Evolutionary conservation across 305 asterid species (phyloP), one percentile per base, ranked within the genome.

Genomic region (Rubia balearica): DNA sequence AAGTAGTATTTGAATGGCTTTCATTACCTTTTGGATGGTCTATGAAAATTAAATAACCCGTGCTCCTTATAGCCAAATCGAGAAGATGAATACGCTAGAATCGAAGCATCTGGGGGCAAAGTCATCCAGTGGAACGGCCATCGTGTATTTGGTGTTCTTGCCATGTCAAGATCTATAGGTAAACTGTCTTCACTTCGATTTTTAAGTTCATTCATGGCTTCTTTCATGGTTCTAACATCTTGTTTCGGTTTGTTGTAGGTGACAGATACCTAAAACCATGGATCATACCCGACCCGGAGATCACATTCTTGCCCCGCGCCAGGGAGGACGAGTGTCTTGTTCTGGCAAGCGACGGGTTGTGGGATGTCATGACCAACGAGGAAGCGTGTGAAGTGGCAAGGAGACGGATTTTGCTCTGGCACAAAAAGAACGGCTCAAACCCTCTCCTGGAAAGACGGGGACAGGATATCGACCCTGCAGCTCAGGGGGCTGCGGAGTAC

Each of bases 101-200:
- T 89, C 40, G 94, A 88, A 85, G 94, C 94, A 45, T 81, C 94
- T 9, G 96, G 94, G 24, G 96, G 96, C 73, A 88, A 83, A 86
- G 92, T 91, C 76, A 85, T 91, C 73, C 89, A 83, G 51, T 88
- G 96, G 98, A 86, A 88, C 57, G 98, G 98, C 16, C 86, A 85
- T 74, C 96, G 98, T 73, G 92, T 91, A 49, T 88, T 85, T 67
- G 98, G 98, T 38, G 94, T 89, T 72, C 96, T 89, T 42, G 96
- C 96, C 16, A 89, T 91, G 98, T 91, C 98, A 49, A 83, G 98
- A 75, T 82, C 98, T 73, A 89, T 91, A 40, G 98, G 96, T 91
- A 82, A 56, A 16, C 92, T 82, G 46, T 19, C 53, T 67, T 75
- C 59, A 9, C 6, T 42, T 36, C 43, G 33, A 70, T 33, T 41